Conservation (phyloP, 2,329 filamentous ascomycete genomes). For the Aspergillus vadensis region DNA sequence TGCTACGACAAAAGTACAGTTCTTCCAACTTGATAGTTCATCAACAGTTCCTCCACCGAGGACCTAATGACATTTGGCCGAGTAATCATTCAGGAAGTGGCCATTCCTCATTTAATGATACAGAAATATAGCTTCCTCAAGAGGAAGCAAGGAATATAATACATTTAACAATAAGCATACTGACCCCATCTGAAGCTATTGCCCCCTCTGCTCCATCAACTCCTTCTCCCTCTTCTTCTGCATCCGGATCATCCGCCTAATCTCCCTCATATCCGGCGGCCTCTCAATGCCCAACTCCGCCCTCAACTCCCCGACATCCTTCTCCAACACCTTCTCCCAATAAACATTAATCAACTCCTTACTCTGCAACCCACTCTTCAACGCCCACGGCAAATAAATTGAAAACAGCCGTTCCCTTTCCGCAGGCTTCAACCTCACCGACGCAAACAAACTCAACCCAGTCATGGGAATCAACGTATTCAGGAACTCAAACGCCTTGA, state of each 20-base stretch:
- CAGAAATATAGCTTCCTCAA: background rate
- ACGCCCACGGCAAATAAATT: constrained; percentile 79
- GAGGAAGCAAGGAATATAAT: background rate
- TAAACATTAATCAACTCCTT: constrained; percentile 93
- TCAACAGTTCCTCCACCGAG: background rate
- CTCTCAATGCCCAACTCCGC: constrained; percentile 77
- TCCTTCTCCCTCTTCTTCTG: constrained; percentile 68
- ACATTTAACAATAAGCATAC: constrained; percentile 9
- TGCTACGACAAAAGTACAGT: background rate
- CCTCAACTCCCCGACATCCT: constrained; percentile 75
- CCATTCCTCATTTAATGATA: background rate
- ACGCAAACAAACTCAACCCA: constrained; percentile 76
- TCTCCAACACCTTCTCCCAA: constrained; percentile 93
- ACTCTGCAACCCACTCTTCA: constrained; percentile 74
- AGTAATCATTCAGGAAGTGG: background rate
- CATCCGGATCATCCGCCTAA: constrained; percentile 69
- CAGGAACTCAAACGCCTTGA: constrained; percentile 96
- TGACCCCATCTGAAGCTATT: background rate
- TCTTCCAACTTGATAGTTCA: background rate
- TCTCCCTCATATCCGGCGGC: constrained; percentile 80
- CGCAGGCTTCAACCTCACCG: constrained; percentile 62
- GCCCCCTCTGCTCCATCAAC: constrained; percentile 30
- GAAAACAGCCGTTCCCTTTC: constrained; percentile 67
- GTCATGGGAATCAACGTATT: constrained; percentile 97
- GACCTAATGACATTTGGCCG: background rate